Percentiles rank a stretch among this genome's conserved stretches.
Conservation (phyloP, 192 early-diverging fungal species). For the Podila epigama region DNA sequence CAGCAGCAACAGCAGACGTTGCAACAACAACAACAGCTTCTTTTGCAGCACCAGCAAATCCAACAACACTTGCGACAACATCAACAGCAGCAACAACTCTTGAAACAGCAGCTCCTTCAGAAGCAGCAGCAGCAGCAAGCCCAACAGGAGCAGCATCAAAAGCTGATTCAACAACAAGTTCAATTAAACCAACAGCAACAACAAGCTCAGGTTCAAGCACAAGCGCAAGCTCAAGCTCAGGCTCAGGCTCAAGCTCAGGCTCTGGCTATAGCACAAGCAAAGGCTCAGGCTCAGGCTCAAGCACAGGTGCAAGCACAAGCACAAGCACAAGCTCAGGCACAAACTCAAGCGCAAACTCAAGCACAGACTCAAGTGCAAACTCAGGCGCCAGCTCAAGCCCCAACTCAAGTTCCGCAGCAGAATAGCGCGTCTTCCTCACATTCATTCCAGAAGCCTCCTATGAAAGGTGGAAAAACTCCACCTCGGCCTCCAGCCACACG, state of each 20-base stretch:
- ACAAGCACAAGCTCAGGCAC: not conserved
- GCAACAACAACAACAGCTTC: conserved; percentile 32
- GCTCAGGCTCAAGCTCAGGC: too few species aligned
- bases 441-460: conserved; percentile 2
- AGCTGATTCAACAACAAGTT: conserved; percentile 39
- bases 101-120: conserved; percentile 38
- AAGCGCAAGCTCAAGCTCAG: too few species aligned
- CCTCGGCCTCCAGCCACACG: conserved; percentile 1
- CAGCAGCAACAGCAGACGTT: conserved; percentile 30
- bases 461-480: conserved; percentile 30
- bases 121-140: conserved; percentile 32
- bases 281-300: not conserved
- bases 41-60: conserved; percentile 42
- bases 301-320: too few species aligned
- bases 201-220: not conserved
- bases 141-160: conserved; percentile 33
- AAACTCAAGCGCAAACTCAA: too few species aligned
- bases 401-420: not conserved
- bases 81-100: conserved; percentile 36
- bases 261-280: conserved; percentile 1
- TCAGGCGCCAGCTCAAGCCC: too few species aligned
- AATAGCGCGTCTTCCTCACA: not conserved
- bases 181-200: conserved; percentile 31
- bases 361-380: too few species aligned
- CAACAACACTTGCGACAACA: conserved; percentile 32